Evolutionary conservation across 345 rosid genomes (phyloP), one percentile per base, ranked within the genome.

Genomic region (Zanthoxylum bungeanum): DNA sequence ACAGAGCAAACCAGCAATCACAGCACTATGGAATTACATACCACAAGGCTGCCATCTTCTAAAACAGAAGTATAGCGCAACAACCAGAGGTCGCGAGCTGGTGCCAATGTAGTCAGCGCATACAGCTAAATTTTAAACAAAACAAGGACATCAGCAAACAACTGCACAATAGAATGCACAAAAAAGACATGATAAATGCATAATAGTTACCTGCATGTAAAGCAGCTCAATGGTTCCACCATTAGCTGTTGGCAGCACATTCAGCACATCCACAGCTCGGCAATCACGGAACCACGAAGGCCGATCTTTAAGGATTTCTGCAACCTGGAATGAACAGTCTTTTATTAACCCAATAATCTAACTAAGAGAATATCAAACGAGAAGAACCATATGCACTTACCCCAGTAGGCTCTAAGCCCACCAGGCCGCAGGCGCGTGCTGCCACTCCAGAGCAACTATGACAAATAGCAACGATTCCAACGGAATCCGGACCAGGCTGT

Each of bases 401-500:
- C 92, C 98, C 88, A 50, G 99, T 91, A 79, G 99, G 98, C 74
- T 96, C 99, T 25, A 96, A 92, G 83, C 99, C 97, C 78, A 96
- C 99, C 52, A 96, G 94, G 89, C 99, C 99, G 17, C 99, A 96
- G 79, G 99, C 99, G 72, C 99, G 97, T 84, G 99, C 99, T 85
- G 98, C 99, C 88, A 96, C 98, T 60, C 99, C 99, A 85, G 95
- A 31, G 88, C 98, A 87, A 96, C 97, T 96, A 88, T 96, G 97
- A 83, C 98, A 96, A 91, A 96, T 96, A 86, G 98, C 93, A 80
- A 96, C 81, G 97, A 96, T 96, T 96, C 99, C 98, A 86, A 91
- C 89, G 98, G 99, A 96, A 96, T 96, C 98, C 98, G 99, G 98
- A 96, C 99, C 99, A 96, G 98, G 99, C 99, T 96, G 80, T n/a